Evolutionary conservation across 2,329 filamentous ascomycete species (phyloP).

Genomic region (Colletotrichum lentis): DNA sequence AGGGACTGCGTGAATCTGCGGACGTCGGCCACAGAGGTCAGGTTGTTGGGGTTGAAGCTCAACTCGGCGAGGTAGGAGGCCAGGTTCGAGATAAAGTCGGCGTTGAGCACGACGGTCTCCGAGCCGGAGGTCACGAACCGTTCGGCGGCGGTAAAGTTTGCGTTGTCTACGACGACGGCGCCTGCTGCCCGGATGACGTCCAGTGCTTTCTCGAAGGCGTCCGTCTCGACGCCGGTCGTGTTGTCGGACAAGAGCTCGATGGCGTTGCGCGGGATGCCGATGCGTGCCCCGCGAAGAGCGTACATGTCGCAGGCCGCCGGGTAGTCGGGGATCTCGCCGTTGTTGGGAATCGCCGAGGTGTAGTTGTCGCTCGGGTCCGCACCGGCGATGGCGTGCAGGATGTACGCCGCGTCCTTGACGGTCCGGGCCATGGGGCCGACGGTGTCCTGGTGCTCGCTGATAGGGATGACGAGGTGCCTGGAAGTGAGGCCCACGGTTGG

Average conservation of each 20-base stretch:
- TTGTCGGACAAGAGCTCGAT: slow-evolving; percentile 49
- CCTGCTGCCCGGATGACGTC: slow-evolving; percentile 61
- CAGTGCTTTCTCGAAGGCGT: slow-evolving; percentile 64
- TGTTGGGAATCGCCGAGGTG: slow-evolving; percentile 68
- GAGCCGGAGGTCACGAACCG: slow-evolving; percentile 42
- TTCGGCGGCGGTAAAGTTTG: slow-evolving; percentile 48
- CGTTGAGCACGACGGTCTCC: slow-evolving; percentile 56
- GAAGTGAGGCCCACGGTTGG: slow-evolving; percentile 72
- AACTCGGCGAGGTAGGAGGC: slow-evolving; percentile 64
- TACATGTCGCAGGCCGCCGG: slow-evolving; percentile 63
- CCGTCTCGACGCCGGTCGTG: slow-evolving; percentile 44
- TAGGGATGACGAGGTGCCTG: slow-evolving; percentile 69
- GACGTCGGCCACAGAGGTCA: slow-evolving; percentile 61
- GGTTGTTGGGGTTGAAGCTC: slow-evolving; percentile 62
- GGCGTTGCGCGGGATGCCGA: slow-evolving; percentile 70
- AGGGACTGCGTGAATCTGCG: slow-evolving; percentile 63
- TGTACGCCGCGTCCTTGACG: slow-evolving; percentile 68
- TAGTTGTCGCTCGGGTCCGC: slow-evolving; percentile 67
- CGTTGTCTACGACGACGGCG: slow-evolving; percentile 66
- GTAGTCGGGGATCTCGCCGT: slow-evolving; percentile 64
- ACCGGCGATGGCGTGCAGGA: slow-evolving; percentile 70
- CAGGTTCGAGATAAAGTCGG: slow-evolving; percentile 68
- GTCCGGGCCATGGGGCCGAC: slow-evolving; percentile 70
- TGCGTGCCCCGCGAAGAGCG: slow-evolving; percentile 63
- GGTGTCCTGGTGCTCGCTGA: slow-evolving; percentile 68